Percentiles rank a stretch among this genome's conserved stretches.
These are phyloP conservation scores for Symbiodinium pilosum DNA, from an alignment of 73 alveolate genomes.

Conservation along the genomic window DNA sequence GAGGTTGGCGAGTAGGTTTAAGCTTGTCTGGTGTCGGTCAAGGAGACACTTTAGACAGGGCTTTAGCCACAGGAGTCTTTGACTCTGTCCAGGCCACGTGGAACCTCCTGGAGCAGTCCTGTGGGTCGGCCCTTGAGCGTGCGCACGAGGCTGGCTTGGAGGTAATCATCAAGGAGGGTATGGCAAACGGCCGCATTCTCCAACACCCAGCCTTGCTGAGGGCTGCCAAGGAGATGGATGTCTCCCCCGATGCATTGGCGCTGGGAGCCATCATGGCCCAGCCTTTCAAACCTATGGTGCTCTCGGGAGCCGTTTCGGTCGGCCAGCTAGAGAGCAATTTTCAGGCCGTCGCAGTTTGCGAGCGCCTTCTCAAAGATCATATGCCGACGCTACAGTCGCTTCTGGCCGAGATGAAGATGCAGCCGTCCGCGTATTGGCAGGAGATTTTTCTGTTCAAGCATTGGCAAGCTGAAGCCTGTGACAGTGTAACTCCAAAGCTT, in stretches of 20 bases:
- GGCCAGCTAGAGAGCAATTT: constrained; percentile 55
- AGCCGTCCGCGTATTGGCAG: constrained; percentile 51
- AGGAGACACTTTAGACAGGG: constrained; percentile 37
- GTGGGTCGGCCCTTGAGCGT: constrained; percentile 36
- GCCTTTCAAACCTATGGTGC: constrained; percentile 79
- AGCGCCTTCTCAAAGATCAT: background rate
- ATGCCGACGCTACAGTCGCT: background rate
- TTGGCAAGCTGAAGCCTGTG: too few relatives aligned
- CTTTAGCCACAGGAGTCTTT: constrained; percentile 20
- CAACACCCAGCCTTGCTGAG: background rate
- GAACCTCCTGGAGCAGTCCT: constrained; percentile 75
- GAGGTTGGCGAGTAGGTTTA: constrained; percentile 75
- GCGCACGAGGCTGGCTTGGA: constrained; percentile 33
- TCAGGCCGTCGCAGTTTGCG: constrained; percentile 17
- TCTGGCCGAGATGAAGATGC: constrained; percentile 28
- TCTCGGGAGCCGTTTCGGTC: constrained; percentile 44
- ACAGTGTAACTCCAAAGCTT: too few relatives aligned
- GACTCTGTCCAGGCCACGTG: constrained; percentile 88
- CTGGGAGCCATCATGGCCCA: constrained; percentile 73
- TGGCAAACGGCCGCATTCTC: constrained; percentile 89
- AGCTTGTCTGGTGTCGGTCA: constrained; percentile 57
- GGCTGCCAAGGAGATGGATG: background rate
- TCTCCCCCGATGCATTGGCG: constrained; percentile 64
- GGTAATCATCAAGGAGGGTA: constrained; percentile 84
- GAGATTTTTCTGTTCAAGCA: too few relatives aligned